Conservation (phyloP, 495 filamentous ascomycete species). For the Penicillium tannophilum region DNA sequence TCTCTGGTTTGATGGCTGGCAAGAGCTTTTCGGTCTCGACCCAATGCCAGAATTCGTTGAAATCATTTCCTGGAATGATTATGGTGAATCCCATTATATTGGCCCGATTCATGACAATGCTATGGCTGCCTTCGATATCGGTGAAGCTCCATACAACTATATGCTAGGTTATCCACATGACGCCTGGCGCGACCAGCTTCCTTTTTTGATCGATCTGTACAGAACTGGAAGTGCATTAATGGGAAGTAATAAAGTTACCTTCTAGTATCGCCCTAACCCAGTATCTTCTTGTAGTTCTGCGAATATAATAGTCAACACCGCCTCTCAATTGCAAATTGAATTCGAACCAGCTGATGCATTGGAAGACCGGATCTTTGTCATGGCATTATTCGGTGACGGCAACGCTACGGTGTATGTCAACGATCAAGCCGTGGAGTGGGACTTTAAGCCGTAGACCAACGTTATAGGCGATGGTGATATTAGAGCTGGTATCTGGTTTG, state of each 20-base stretch:
- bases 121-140: conserved; percentile 43
- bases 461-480: too few relatives aligned
- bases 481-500: too few relatives aligned
- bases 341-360: conserved; percentile 11
- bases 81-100: conserved; percentile 75
- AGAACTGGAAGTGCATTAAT: conserved; percentile 53
- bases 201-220: conserved; percentile 64
- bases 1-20: conserved; percentile 76
- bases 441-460: conserved; percentile 43
- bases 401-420: conserved; percentile 1
- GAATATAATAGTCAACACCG: conserved; percentile 28
- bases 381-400: background rate
- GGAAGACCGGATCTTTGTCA: background rate
- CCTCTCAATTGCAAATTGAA: conserved; percentile 15
- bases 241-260: conserved; percentile 51
- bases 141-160: conserved; percentile 53
- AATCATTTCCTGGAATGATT: conserved; percentile 71
- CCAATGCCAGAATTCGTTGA: conserved; percentile 58
- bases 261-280: conserved; percentile 65
- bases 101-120: conserved; percentile 48
- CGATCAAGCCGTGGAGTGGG: conserved; percentile 21
- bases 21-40: conserved; percentile 64
- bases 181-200: conserved; percentile 57
- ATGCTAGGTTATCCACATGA: conserved; percentile 55
- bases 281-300: conserved; percentile 36